Evolutionary conservation across 768 basidiomycete species (phyloP).

Genomic region (Amanita jacksonii): DNA sequence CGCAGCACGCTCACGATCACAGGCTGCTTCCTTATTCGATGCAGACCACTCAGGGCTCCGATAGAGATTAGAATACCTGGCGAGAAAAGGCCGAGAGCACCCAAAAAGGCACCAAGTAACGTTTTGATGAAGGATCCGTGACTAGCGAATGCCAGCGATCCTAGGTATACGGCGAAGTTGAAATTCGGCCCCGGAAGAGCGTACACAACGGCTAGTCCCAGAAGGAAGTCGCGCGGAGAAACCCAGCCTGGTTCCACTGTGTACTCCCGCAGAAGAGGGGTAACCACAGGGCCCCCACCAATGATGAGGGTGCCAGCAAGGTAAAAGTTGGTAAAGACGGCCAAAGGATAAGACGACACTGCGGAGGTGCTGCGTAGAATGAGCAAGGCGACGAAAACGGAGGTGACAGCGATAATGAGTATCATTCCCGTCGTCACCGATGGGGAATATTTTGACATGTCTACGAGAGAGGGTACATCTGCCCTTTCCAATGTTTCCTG

Average conservation of each 20-base stretch:
- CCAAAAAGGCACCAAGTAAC: slow-evolving; percentile 35
- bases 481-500: background rate
- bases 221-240: slow-evolving; percentile 40
- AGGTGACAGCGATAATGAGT: background rate
- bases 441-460: slow-evolving; percentile 3
- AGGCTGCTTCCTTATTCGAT: slow-evolving; percentile 20
- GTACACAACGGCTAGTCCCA: slow-evolving; percentile 41
- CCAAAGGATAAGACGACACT: slow-evolving; percentile 19
- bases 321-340: slow-evolving; percentile 37
- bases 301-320: slow-evolving; percentile 40
- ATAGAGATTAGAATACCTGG: slow-evolving; percentile 33
- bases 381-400: slow-evolving; percentile 20
- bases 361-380: slow-evolving; percentile 18
- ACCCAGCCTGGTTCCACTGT: slow-evolving; percentile 44
- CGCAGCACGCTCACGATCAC: slow-evolving; percentile 23
- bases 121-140: slow-evolving; percentile 18
- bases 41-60: slow-evolving; percentile 28
- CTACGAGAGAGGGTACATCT: background rate
- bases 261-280: slow-evolving; percentile 42
- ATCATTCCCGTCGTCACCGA: slow-evolving; percentile 3
- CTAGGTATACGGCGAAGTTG: slow-evolving; percentile 44
- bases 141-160: slow-evolving; percentile 29
- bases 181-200: slow-evolving; percentile 48
- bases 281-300: slow-evolving; percentile 49
- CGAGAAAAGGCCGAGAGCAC: slow-evolving; percentile 38